Conservation (phyloP, 192 early-diverging fungal species). For the Podila epicladia region DNA sequence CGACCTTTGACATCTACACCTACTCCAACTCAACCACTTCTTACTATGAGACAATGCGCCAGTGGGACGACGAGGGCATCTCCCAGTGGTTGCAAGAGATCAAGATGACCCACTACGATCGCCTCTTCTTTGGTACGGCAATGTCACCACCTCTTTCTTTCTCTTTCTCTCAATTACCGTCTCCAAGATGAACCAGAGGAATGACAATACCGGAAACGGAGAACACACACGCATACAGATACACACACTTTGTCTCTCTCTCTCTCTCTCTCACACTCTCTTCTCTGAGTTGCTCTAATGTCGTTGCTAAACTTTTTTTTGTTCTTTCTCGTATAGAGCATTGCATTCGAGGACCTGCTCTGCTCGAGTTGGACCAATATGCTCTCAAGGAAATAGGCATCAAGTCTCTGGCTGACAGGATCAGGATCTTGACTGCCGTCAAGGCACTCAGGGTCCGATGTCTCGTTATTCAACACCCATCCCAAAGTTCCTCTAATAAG, state of each 20-base stretch:
- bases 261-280: background rate
- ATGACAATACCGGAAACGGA: too few species aligned
- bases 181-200: too few species aligned
- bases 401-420: conserved; percentile 82
- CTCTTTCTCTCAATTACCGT: background rate
- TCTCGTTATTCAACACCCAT: conserved; percentile 19
- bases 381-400: conserved; percentile 87
- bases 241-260: background rate
- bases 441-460: conserved; percentile 75
- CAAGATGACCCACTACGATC: conserved; percentile 46
- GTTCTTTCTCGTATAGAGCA: conserved; percentile 62
- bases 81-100: conserved; percentile 38
- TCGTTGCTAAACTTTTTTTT: background rate
- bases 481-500: conserved; percentile 28
- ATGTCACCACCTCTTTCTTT: too few species aligned
- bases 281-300: background rate
- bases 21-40: conserved; percentile 33
- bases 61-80: conserved; percentile 48
- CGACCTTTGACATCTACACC: conserved; percentile 40
- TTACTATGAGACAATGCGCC: conserved; percentile 39
- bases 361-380: conserved; percentile 86
- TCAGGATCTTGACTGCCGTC: conserved; percentile 81
- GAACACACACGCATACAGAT: too few species aligned
- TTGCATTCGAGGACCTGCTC: conserved; percentile 81
- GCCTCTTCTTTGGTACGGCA: conserved; percentile 32